Conservation (phyloP, 495 filamentous ascomycete species). For the Xylaria sp. region DNA sequence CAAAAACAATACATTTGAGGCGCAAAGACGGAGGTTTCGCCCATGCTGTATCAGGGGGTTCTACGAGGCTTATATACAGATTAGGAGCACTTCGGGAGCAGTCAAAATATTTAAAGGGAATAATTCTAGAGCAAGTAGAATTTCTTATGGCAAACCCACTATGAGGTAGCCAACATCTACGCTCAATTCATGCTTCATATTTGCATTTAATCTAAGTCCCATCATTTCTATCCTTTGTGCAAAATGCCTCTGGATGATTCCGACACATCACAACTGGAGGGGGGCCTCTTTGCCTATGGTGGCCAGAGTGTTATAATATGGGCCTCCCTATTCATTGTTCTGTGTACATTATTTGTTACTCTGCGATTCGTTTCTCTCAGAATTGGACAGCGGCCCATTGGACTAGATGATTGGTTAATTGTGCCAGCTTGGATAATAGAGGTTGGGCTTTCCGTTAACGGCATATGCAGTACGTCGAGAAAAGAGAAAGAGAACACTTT, state of each 20-base stretch:
- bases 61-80: neutral
- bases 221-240: neutral
- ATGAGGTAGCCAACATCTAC: neutral
- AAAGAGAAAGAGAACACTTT: neutral
- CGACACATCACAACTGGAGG: conserved; percentile 11
- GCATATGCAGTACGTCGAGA: conserved; percentile 20
- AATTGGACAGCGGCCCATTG: conserved; percentile 12
- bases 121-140: neutral
- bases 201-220: neutral
- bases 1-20: neutral
- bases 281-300: conserved; percentile 10
- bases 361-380: conserved; percentile 21
- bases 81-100: neutral
- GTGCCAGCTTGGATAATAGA: conserved; percentile 24
- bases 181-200: neutral
- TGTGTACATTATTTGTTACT: conserved; percentile 24
- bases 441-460: conserved; percentile 21
- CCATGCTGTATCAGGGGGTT: neutral
- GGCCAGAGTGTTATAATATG: conserved; percentile 22
- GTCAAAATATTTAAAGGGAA: neutral
- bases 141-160: neutral
- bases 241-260: conserved; percentile 4
- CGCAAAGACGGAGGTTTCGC: neutral
- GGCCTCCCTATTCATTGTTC: conserved; percentile 14
- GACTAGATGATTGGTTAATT: conserved; percentile 26